A percentile compares a stretch with the other conserved stretches of the same genome.
These are phyloP conservation scores for Cardamine chenopodiifolia DNA, from an alignment of 345 rosid species.

Conservation along the genomic window DNA sequence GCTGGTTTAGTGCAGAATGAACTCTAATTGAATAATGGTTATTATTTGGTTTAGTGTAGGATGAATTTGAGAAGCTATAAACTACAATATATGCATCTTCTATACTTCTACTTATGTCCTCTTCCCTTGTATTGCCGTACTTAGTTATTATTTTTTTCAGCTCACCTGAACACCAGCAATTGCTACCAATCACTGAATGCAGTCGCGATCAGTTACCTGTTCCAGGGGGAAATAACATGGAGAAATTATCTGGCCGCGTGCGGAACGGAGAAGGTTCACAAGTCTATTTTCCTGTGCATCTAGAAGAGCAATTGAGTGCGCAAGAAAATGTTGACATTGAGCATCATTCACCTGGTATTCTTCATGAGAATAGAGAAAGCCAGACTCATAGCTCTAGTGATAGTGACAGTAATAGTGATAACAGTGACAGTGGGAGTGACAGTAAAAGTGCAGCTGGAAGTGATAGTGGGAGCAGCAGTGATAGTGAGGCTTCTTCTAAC, in stretches of 20 bases:
- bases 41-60: neutral
- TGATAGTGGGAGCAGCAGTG: slow-evolving; percentile 93
- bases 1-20: slow-evolving; percentile 19
- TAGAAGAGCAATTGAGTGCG: slow-evolving; percentile 43
- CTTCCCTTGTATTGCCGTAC: slow-evolving; percentile 17
- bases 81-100: slow-evolving; percentile 5
- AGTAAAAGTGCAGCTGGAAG: slow-evolving; percentile 64
- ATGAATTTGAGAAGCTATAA: slow-evolving; percentile 25
- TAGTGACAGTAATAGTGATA: slow-evolving; percentile 77
- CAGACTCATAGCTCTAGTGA: slow-evolving; percentile 78
- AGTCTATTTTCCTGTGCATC: slow-evolving; percentile 46
- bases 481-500: slow-evolving; percentile 83
- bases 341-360: slow-evolving; percentile 60
- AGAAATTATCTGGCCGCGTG: slow-evolving; percentile 46
- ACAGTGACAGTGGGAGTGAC: slow-evolving; percentile 71
- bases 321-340: slow-evolving; percentile 54
- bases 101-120: slow-evolving; percentile 7
- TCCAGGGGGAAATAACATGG: slow-evolving; percentile 47
- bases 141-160: slow-evolving; percentile 47
- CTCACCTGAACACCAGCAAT: slow-evolving; percentile 65
- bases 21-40: slow-evolving; percentile 15
- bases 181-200: slow-evolving; percentile 52
- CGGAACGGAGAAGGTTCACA: slow-evolving; percentile 47
- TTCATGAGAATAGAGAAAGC: slow-evolving; percentile 68
- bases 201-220: slow-evolving; percentile 49